Percentiles rank a stretch among this genome's conserved stretches.
Evolutionary conservation across 768 basidiomycete genomes (phyloP).

Genomic region (Boletus subcaerulescens): DNA sequence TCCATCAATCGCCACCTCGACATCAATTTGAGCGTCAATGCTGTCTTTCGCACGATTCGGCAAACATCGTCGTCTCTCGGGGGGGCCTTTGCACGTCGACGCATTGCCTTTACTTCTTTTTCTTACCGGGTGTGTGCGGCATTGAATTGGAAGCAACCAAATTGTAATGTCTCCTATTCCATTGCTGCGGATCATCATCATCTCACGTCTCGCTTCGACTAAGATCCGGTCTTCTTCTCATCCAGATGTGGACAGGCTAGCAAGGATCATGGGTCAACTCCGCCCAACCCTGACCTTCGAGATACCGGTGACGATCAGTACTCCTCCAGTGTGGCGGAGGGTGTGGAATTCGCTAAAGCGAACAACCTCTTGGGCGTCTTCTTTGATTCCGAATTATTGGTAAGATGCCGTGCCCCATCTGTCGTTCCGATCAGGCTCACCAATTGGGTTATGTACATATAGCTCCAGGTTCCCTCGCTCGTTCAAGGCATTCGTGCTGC

Average conservation of each 20-base stretch:
- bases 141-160: constrained; percentile 99
- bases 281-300: constrained; percentile 34
- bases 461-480: constrained; percentile 84
- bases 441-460: constrained; percentile 6
- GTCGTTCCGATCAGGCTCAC: constrained; percentile 15
- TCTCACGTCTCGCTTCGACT: constrained; percentile 18
- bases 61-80: constrained; percentile 54
- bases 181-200: constrained; percentile 20
- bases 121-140: constrained; percentile 87
- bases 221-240: constrained; percentile 95
- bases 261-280: constrained; percentile 38
- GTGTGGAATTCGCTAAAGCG: constrained; percentile 87
- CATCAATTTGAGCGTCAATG: constrained; percentile 80
- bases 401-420: constrained; percentile 36
- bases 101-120: constrained; percentile 90
- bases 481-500: constrained; percentile 86
- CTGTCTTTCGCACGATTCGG: constrained; percentile 81
- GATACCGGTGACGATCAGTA: constrained; percentile 47
- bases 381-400: constrained; percentile 83
- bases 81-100: constrained; percentile 56
- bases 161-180: constrained; percentile 54
- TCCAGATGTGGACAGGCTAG: constrained; percentile 75
- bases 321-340: constrained; percentile 74
- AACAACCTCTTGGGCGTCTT: constrained; percentile 94
- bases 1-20: constrained; percentile 54